Percentiles rank a stretch among this genome's conserved stretches.
These are phyloP conservation scores for Citrus sinensis DNA, from an alignment of 345 rosid genomes.

Conservation along the genomic window DVS_A1.0 CM039163.1:51657001-51657500, in stretches of 20 bases:
- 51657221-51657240: constrained; percentile 20
- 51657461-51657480: no score
- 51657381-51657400: neutral
- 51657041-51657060: constrained; percentile 41
- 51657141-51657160: constrained; percentile 36
- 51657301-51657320: constrained; percentile 29
- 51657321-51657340: neutral
- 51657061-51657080: constrained; percentile 43
- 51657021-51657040: neutral
- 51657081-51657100: constrained; percentile 56
- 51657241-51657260: constrained; percentile 22
- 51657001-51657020: constrained; percentile 6
- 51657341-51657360: neutral
- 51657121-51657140: constrained; percentile 20
- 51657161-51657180: constrained; percentile 45
- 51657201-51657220: constrained; percentile 30
- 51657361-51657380: neutral
- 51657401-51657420: neutral
- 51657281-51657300: constrained; percentile 26
- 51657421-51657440: neutral
- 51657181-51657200: constrained; percentile 31
- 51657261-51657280: constrained; percentile 14
- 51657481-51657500: no score
- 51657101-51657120: constrained; percentile 23
- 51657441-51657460: neutral